Base-by-base conservation (phyloP, 2,329 filamentous ascomycete genomes). In the Trichoderma koningii region DNA sequence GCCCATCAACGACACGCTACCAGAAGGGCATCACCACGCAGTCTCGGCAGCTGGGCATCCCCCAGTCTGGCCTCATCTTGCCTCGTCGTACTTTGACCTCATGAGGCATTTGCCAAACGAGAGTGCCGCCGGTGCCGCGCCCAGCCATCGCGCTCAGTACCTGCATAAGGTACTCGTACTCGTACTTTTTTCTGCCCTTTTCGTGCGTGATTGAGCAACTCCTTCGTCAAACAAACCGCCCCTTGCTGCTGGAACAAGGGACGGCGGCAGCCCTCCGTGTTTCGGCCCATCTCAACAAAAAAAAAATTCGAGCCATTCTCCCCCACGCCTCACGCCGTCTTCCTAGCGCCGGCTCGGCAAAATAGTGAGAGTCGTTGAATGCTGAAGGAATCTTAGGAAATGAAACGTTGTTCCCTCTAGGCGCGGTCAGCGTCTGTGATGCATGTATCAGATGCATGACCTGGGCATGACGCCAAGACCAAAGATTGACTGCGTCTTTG, bases 261-360 rank as follows among this genome's bases (percentile, higher is more conserved):
- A 19, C 17, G 19, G 14, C n/a, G 19, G 10, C 19, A 63, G 7
- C 17, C 41, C 60, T 63, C 60, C 60, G 60, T 63, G 60, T 55
- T 63, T 63, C 60, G 60, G 60, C 60, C 53, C 41, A 21, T 34
- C 60, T 63, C 60, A 63, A 63, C 60, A 63, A 62, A 62, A 63
- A 63, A 62, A 63, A 63, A 55, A 47, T 53, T 47, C 50, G 10
- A 63, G 60, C 28, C 50, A 12, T 62, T 52, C 34, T 38, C 41
- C 60, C 60, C 60, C 60, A 63, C 60, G 60, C 60, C 45, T 45
- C 47, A 26, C 38, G 48, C 48, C 57, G 23, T 53, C 23, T 23
- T 26, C 23, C 30, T 62, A 62, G 59, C 41, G 48, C 59, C 48
- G 41, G 19, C 5, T 28, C 42, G 42, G 60, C 51, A 17, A 52